phyloP scores from a whole-genome alignment of 305 asterid species.

The Striga hermonthica region DNA sequence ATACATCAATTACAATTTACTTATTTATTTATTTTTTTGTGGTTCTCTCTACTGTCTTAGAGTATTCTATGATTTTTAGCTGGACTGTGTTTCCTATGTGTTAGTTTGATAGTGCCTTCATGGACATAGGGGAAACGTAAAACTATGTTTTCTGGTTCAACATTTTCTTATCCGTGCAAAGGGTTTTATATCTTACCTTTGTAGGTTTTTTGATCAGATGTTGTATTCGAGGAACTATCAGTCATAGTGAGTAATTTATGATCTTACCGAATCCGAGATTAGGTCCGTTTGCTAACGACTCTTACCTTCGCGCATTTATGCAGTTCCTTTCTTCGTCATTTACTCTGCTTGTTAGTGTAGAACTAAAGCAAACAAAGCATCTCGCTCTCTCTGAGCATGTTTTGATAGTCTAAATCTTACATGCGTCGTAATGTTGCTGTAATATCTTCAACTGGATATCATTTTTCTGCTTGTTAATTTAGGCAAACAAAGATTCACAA shows the following conservation, averaged over 20 bases:
- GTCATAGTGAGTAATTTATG: not conserved
- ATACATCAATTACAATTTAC: not conserved
- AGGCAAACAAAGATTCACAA: constrained; percentile 97
- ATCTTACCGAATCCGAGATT: not conserved
- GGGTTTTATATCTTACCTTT: constrained; percentile 16
- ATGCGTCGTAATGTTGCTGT: constrained; percentile 3
- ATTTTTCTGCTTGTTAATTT: constrained; percentile 20
- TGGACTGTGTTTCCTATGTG: not conserved
- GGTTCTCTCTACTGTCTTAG: constrained; percentile 4
- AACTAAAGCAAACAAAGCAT: constrained; percentile 3
- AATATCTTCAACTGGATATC: constrained; percentile 10
- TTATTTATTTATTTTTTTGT: not conserved
- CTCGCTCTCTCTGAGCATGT: not conserved
- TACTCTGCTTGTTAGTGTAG: constrained; percentile 8
- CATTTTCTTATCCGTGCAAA: constrained; percentile 19
- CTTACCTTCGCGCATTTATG: not conserved
- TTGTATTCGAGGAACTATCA: constrained; percentile 14
- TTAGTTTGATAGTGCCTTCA: not conserved
- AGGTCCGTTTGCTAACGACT: too few species aligned
- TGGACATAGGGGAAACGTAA: not conserved
- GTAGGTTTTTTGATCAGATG: constrained; percentile 9
- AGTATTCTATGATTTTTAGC: not conserved
- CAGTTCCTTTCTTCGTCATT: not conserved
- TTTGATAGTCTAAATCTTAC: not conserved
- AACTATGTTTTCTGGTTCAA: not conserved